phyloP scores from a whole-genome alignment of 352 stramenopile species.

The Elongisporangium undulatum region DNA sequence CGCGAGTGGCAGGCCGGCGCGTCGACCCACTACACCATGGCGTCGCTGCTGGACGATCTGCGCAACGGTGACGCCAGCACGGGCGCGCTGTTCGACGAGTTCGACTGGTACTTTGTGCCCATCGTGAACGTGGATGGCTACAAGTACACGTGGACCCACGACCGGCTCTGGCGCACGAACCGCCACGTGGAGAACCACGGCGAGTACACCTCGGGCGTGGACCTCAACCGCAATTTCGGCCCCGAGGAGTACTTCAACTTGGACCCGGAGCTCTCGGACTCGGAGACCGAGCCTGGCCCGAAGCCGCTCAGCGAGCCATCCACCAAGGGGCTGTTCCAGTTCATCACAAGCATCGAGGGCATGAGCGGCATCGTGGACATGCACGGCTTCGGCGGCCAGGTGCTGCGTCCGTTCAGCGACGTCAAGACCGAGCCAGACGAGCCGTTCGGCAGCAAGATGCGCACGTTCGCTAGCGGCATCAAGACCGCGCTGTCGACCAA shows the following conservation, averaged over 20 bases:
- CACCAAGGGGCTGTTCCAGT: conserved; percentile 42
- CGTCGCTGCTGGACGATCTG: conserved; percentile 34
- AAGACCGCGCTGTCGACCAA: conserved; percentile 39
- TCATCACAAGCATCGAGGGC: conserved; percentile 35
- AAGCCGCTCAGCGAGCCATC: conserved; percentile 56
- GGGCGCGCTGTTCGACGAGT: conserved; percentile 25
- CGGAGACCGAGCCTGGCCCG: conserved; percentile 56
- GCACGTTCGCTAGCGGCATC: conserved; percentile 36
- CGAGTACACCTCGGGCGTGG: conserved; percentile 39
- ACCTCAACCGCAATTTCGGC: conserved; percentile 74
- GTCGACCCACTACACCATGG: conserved; percentile 40
- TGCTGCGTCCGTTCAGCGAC: conserved; percentile 68
- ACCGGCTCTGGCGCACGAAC: conserved; percentile 68
- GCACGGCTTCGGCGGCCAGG: conserved; percentile 51
- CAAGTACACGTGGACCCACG: conserved; percentile 55
- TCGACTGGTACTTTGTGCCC: conserved; percentile 78
- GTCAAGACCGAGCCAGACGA: conserved; percentile 32
- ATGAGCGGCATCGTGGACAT: conserved; percentile 59
- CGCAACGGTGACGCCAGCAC: conserved; percentile 15
- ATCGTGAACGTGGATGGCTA: conserved; percentile 81
- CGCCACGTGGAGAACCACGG: conserved; percentile 30
- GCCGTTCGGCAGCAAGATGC: conserved; percentile 50
- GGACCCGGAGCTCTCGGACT: conserved; percentile 25
- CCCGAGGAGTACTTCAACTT: conserved; percentile 55
- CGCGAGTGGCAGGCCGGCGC: conserved; percentile 49